Evolutionary conservation across 495 filamentous ascomycete species (phyloP).

Genomic region (Lindgomyces ingoldianus): DNA sequence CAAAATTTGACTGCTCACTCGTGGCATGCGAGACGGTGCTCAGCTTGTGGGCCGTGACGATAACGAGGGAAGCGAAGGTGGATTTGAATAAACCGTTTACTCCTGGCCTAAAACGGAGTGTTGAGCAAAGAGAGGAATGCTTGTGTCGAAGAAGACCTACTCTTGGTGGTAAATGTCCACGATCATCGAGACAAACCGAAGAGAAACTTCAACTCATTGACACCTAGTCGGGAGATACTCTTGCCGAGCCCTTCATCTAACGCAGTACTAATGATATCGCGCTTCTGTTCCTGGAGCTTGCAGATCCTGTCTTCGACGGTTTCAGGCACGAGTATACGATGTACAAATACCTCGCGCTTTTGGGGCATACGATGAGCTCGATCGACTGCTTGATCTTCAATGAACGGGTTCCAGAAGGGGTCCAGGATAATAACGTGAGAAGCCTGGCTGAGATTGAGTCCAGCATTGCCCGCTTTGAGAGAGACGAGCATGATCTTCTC

Average conservation of each 20-base stretch:
- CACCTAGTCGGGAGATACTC: constrained; percentile 62
- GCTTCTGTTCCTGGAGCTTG: constrained; percentile 80
- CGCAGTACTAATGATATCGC: constrained; percentile 73
- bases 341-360: constrained; percentile 69
- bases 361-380: constrained; percentile 92
- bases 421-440: constrained; percentile 89
- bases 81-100: too few species aligned
- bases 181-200: constrained; percentile 28
- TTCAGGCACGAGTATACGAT: constrained; percentile 72
- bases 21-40: too few species aligned
- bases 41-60: too few species aligned
- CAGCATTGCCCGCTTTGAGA: constrained; percentile 87
- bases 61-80: too few species aligned
- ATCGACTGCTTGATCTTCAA: constrained; percentile 93
- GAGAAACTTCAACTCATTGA: constrained; percentile 56
- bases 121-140: too few species aligned
- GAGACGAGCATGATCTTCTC: constrained; percentile 83
- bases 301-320: constrained; percentile 93
- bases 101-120: too few species aligned
- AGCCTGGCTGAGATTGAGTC: constrained; percentile 85
- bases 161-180: too few species aligned
- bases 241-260: constrained; percentile 76
- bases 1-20: too few species aligned
- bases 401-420: constrained; percentile 95
- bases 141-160: too few species aligned